Evolutionary conservation across 371 early-diverging fungal genomes (phyloP), one percentile per base, ranked within the genome.

Genomic region (Quaeritorhiza haematococci): DNA sequence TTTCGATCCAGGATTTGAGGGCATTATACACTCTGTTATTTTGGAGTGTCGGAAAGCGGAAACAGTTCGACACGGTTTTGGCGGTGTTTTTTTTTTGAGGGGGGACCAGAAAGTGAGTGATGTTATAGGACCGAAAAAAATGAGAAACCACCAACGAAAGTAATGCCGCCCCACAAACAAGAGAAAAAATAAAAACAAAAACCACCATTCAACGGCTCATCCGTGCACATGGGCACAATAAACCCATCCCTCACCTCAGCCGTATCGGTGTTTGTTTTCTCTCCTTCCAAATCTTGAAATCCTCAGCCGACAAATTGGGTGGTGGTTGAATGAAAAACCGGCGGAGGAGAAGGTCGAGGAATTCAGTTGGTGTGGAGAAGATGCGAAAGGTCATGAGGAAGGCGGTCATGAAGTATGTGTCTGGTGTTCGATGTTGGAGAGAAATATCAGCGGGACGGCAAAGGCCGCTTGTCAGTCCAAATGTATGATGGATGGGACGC

Each of bases 341-440:
- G 21, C 66, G 65, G 55, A 88, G 80, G 26, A 96, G 67, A 28
- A 75, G 69, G 28, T 80, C 70, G 59, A 94, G 83, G 30, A 95
- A 66, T 60, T 91, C 82, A 7, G 74, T 75, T 0, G 93, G 81
- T 0, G 87, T 80, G 24, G 85, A 80, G 62, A 95, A 95, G 30
- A 89, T 87, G 44, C 90, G 88, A 71, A 92, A 94, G 17, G 92
- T 93, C 60, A 96, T 77, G 62, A 96, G 67, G 75, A 96, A 93
- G 0, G 90, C 87, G 8, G 78, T 80, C 33, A 84, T 84, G 70
- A 90, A 94, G 53, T 81, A 80, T 21, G 89, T 76, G 55, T 96
- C 94, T 63, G 74, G 26, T 10, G 10, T 8, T 6, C 19, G 19
- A 24, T 17, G 42, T 15, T 35, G 1, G 70, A 53, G 34, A 27